Evolutionary conservation across 495 filamentous ascomycete genomes (phyloP).

Genomic region (Neurospora sp.): DNA sequence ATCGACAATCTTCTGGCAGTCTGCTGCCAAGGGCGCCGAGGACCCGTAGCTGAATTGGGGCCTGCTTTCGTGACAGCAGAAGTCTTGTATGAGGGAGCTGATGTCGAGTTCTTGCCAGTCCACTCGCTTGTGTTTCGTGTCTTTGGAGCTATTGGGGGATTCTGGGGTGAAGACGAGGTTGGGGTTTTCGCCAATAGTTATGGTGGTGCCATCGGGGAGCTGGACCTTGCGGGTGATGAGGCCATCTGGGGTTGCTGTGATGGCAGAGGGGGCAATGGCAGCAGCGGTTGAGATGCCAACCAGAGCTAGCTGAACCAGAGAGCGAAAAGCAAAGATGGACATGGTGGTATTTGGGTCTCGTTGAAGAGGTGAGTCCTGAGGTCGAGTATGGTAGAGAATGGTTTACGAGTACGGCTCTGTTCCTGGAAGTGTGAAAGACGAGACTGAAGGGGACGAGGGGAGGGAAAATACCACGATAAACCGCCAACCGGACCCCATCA

Average conservation of each 20-base stretch:
- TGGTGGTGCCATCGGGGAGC: slow-evolving; percentile 14
- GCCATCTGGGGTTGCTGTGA: neutral
- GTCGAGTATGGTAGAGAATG: neutral
- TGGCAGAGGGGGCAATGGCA: neutral
- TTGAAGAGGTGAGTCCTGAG: neutral
- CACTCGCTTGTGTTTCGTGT: neutral
- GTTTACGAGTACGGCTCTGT: neutral
- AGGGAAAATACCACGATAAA: neutral
- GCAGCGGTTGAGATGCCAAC: neutral
- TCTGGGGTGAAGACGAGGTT: neutral
- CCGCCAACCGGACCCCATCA: neutral
- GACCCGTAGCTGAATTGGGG: neutral
- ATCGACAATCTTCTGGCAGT: neutral
- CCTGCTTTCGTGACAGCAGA: neutral
- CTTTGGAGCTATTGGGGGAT: neutral
- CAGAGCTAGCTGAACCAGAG: neutral
- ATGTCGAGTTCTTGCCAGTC: neutral
- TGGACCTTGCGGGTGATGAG: slow-evolving; percentile 6
- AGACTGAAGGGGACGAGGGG: neutral
- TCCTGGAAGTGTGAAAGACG: neutral
- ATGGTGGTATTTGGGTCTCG: neutral
- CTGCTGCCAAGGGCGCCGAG: neutral
- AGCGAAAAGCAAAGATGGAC: neutral
- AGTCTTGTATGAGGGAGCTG: neutral
- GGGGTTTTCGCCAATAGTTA: slow-evolving; percentile 4